Evolutionary conservation across 108 stramenopile species (phyloP), one percentile per base, ranked within the genome.

Genomic region (Nitzschia sp.): DNA sequence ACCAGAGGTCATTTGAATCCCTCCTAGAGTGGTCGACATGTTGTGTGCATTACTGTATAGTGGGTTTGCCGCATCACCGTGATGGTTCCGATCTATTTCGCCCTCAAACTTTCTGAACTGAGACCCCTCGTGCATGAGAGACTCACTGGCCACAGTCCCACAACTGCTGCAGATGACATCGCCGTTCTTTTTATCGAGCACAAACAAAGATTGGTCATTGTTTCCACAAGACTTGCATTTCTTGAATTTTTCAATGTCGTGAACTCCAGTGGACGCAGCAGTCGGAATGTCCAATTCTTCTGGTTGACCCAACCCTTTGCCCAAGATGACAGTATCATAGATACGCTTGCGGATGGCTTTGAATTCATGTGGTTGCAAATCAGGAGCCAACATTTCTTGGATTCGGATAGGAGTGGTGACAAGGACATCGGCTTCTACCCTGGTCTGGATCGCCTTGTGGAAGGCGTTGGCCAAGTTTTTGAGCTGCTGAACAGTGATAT

Each of bases 81-180:
- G 93, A 68, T 95, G 93, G 53, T 90, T 91, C 9, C 90, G 85
- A 66, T 95, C 93, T 8, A 75, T 84, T 76, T 95, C 93, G n/a
- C 93, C 93, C 60, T 95, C 93, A 77, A 95, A 95, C 61, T 95
- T 95, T 10, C 93, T 85, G 60, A 65, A 95, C 41, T 84, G 83
- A 1, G 82, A 78, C 41, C 93, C 93, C 67, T 95, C 93, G 61
- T 92, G 90, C 90, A 92, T 90, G 41, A 92, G 73, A 15, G 84
- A 83, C 55, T 95, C 93, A 19, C 78, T 75, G 14, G 80, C 90
- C 15, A 95, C 91, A 5, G 87, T 90, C 0, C 93, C 93, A 71
- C 93, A 95, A 21, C 56, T 65, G 20, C 79, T 82, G 51, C 93
- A 95, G 54, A 95, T 89, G 17, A 90, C 68, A 75, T 95, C 93